Conservation (phyloP, 768 basidiomycete species). For the Omphalotus guepiniiformis region DNA sequence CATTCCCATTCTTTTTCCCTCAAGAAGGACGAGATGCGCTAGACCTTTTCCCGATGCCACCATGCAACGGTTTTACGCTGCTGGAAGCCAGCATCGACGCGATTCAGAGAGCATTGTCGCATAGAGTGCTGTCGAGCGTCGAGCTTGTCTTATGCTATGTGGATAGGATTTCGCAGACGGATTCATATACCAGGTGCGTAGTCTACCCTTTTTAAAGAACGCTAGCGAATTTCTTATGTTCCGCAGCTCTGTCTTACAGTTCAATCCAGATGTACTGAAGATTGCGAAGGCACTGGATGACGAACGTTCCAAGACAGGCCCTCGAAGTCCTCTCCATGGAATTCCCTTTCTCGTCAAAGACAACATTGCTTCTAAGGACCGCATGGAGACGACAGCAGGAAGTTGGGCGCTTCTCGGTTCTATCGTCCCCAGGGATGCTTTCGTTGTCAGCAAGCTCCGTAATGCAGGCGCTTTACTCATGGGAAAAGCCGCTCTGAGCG, state of each 20-base stretch:
- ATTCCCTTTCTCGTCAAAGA: slow-evolving; percentile 29
- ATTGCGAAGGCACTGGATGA: slow-evolving; percentile 28
- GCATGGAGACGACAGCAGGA: slow-evolving; percentile 34
- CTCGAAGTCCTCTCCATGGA: slow-evolving; percentile 31
- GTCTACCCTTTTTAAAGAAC: no score
- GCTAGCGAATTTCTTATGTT: no score
- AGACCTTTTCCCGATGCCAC: no score
- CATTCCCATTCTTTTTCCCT: no score
- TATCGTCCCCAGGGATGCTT: slow-evolving; percentile 26
- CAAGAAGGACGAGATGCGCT: no score
- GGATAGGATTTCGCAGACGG: no score
- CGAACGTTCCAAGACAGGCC: slow-evolving; percentile 20
- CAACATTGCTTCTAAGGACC: slow-evolving; percentile 9
- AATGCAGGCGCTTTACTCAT: slow-evolving; percentile 17
- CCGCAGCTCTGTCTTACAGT: slow-evolving; percentile 31
- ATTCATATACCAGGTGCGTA: no score
- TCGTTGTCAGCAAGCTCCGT: not conserved
- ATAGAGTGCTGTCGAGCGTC: no score
- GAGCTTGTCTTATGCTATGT: no score
- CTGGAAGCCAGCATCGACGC: no score
- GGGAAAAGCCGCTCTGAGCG: slow-evolving; percentile 34
- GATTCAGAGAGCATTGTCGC: no score
- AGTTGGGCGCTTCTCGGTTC: slow-evolving; percentile 30
- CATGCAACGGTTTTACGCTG: no score
- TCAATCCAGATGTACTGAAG: slow-evolving; percentile 19